Evolutionary conservation across 257 asterid genomes (phyloP).

Genomic region (Vinca minor): DNA sequence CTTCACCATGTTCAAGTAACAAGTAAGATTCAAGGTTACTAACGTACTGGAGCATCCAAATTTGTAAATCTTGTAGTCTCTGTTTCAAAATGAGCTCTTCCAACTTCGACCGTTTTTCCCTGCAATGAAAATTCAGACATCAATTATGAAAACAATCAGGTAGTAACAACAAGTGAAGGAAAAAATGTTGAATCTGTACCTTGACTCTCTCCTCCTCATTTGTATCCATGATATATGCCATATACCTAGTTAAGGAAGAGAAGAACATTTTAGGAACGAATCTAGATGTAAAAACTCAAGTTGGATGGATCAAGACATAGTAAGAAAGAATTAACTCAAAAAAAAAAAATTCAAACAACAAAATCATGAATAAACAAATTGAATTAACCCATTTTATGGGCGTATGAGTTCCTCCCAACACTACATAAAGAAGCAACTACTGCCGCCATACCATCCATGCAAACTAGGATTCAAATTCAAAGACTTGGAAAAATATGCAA

Average conservation of each 20-base stretch:
- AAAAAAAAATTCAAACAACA: no score
- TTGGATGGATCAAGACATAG: neutral
- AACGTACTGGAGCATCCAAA: conserved; percentile 92
- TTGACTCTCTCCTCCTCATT: conserved; percentile 95
- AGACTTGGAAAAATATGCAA: no score
- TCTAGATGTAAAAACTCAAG: neutral
- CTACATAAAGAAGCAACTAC: no score
- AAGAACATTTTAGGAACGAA: neutral
- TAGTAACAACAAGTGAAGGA: no score
- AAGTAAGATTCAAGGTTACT: neutral
- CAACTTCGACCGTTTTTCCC: conserved; percentile 99
- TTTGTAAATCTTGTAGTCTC: conserved; percentile 88
- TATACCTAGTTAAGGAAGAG: conserved; percentile 45
- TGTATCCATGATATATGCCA: conserved; percentile 99
- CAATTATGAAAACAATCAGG: neutral
- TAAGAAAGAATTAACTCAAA: neutral
- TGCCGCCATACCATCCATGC: no score
- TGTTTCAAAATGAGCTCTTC: conserved; percentile 97
- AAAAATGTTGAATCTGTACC: conserved; percentile 32
- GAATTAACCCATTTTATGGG: neutral
- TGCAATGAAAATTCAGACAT: conserved; percentile 14
- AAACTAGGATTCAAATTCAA: no score
- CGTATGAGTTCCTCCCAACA: neutral
- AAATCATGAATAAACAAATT: no score
- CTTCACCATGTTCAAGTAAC: neutral